Percentiles rank a stretch among this genome's conserved stretches.
Conservation (phyloP, 129 eudicot species). For the Flaveria trinervia region DNA sequence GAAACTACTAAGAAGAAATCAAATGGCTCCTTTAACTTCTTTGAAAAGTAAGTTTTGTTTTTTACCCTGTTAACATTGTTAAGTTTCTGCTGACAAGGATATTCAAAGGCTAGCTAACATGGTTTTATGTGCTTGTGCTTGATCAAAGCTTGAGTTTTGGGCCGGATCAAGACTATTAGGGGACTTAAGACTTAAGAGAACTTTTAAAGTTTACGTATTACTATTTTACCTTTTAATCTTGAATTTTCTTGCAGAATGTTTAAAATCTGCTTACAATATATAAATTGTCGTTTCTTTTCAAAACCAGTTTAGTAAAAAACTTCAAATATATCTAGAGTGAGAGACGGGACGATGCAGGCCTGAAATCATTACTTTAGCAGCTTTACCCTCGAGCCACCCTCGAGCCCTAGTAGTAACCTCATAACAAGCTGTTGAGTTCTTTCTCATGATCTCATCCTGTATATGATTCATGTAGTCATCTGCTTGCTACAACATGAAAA, state of each 20-base stretch:
- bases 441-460: neutral
- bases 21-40: constrained; percentile 53
- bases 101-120: neutral
- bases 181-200: neutral
- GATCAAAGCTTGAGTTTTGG: neutral
- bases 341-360: neutral
- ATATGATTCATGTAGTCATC: neutral
- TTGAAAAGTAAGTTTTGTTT: constrained; percentile 61
- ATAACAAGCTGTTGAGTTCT: neutral
- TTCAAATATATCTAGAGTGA: neutral
- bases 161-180: neutral
- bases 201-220: neutral
- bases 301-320: neutral
- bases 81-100: neutral
- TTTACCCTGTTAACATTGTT: too few relatives aligned
- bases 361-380: neutral
- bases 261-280: neutral
- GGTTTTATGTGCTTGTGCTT: neutral
- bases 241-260: neutral
- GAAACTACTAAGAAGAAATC: constrained; percentile 53
- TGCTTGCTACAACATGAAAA: neutral
- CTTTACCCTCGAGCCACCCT: neutral
- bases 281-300: neutral
- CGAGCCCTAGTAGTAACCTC: neutral
- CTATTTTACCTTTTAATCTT: neutral